Evolutionary conservation across 257 asterid species (phyloP), one percentile per base, ranked within the genome.

Genomic region (Przewalskia tangutica): DNA sequence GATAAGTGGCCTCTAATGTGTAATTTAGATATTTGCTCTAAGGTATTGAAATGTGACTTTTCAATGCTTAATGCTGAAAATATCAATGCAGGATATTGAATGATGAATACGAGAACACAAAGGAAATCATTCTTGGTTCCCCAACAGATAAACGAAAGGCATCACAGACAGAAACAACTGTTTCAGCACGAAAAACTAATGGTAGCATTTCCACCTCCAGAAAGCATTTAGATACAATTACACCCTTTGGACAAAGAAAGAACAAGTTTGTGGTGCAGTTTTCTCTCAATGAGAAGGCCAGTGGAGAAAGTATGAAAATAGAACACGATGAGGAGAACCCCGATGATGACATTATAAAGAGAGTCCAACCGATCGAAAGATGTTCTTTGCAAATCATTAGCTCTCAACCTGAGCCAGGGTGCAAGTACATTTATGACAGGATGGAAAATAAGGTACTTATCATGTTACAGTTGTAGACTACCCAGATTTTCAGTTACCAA

Each of bases 361-460:
- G 97, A 86, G 86, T 89, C 80, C 97, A 87, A 79, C 97, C 95
- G 27, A 85, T 87, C 83, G 85, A 89, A 85, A 89, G 86, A 60
- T 91, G 97, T 86, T 87, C 97, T 70, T 84, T 96, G 87, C 77
- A 36, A 7, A 86, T 90, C 36, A 81, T 62, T 82, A 84, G 83
- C 76, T 86, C 97, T 80, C 90, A 89, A 62, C 98, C 89, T 7
- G 86, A 91, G 86, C 91, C 90, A 81, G 98, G 97, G 83, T 96
- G 99, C 90, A 91, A 93, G 89, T 94, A 93, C 93, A 93, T 96
- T 98, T 89, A 93, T 90, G 98, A 94, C 86, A 93, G 95, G 86
- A 89, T 87, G 44, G 98, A 96, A 87, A 95, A 92, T 87, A 96
- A 94, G 99, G 99, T 96, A 90, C 82, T 10, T 80, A 67, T 67